A percentile compares a stretch with the other conserved stretches of the same genome.
Conservation (phyloP, 352 stramenopile species). For the Sclerospora graminicola region DNA sequence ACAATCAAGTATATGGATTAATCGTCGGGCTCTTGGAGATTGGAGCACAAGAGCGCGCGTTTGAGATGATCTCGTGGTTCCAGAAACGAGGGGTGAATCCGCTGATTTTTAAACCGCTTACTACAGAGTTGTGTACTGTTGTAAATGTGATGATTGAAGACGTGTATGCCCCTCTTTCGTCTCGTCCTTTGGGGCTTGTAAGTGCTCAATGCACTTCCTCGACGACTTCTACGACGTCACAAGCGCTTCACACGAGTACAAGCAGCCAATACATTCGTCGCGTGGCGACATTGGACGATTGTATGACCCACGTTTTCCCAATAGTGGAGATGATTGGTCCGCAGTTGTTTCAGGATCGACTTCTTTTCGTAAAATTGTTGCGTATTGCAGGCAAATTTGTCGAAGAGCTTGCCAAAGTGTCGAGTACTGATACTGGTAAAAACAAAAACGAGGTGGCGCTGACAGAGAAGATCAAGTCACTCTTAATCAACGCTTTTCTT, state of each 20-base stretch:
- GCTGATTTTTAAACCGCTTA: slow-evolving; percentile 49
- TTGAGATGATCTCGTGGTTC: slow-evolving; percentile 80
- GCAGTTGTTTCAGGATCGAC: slow-evolving; percentile 56
- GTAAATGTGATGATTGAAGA: slow-evolving; percentile 52
- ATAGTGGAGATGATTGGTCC: slow-evolving; percentile 56
- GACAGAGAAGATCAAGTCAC: slow-evolving; percentile 28
- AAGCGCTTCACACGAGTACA: slow-evolving; percentile 2
- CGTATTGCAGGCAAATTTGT: slow-evolving; percentile 49
- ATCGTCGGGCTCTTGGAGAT: slow-evolving; percentile 77
- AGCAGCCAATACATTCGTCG: slow-evolving; percentile 25
- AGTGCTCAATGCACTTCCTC: slow-evolving; percentile 1
- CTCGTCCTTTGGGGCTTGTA: slow-evolving; percentile 38
- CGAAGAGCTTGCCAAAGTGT: slow-evolving; percentile 26
- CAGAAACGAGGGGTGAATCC: slow-evolving; percentile 51
- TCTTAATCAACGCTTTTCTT: slow-evolving; percentile 60
- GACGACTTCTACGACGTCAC: slow-evolving; percentile 1
- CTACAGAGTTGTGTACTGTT: slow-evolving; percentile 48
- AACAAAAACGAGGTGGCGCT: slow-evolving; percentile 9
- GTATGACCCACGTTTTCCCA: slow-evolving; percentile 36
- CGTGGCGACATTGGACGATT: slow-evolving; percentile 29
- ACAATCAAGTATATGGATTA: slow-evolving; percentile 78
- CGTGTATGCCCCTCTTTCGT: slow-evolving; percentile 49
- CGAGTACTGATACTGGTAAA: slow-evolving; percentile 4
- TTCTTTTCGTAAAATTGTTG: slow-evolving; percentile 67
- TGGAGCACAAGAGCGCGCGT: slow-evolving; percentile 42